A percentile compares a stretch with the other conserved stretches of the same genome.
These are phyloP conservation scores for Pythium insidiosum DNA, from an alignment of 352 stramenopile species.

Conservation along the genomic window DNA sequence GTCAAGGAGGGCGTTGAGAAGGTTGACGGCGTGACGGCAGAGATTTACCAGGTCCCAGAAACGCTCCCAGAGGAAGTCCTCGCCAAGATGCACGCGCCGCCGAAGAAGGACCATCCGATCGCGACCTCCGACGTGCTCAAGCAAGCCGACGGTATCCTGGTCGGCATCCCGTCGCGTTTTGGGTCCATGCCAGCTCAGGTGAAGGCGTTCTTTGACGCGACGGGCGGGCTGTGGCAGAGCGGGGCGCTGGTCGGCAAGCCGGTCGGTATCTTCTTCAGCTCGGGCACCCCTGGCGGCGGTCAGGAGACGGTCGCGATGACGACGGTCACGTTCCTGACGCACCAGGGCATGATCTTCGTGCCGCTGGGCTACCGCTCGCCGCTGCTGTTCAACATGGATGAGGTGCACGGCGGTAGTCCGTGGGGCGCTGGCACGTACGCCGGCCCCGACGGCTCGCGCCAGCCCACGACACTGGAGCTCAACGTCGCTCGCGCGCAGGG, in stretches of 20 bases:
- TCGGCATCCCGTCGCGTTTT: constrained; percentile 83
- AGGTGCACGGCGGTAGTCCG: too few relatives aligned
- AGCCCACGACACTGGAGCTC: constrained; percentile 75
- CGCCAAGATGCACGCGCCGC: too few relatives aligned
- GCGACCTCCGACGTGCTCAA: constrained; percentile 51
- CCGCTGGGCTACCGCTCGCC: constrained; percentile 41
- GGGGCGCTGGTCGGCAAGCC: constrained; percentile 62
- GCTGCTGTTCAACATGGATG: constrained; percentile 36
- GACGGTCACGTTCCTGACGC: constrained; percentile 49
- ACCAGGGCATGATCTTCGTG: too few relatives aligned
- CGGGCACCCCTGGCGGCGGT: constrained; percentile 49
- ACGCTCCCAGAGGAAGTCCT: constrained; percentile 77
- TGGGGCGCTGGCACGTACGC: constrained; percentile 58
- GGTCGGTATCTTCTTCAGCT: too few relatives aligned
- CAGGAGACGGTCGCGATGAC: constrained; percentile 73
- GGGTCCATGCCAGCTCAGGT: constrained; percentile 61
- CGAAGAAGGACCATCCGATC: constrained; percentile 68
- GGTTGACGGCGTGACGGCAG: constrained; percentile 38
- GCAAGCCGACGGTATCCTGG: constrained; percentile 78
- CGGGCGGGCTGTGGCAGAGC: constrained; percentile 47
- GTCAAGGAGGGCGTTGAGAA: constrained; percentile 62
- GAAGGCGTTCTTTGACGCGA: constrained; percentile 66
- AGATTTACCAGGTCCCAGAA: constrained; percentile 75
- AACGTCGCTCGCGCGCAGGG: constrained; percentile 69
- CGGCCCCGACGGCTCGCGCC: constrained; percentile 52